Evolutionary conservation across 345 rosid genomes (phyloP).

Genomic region (Acer campestre): DNA sequence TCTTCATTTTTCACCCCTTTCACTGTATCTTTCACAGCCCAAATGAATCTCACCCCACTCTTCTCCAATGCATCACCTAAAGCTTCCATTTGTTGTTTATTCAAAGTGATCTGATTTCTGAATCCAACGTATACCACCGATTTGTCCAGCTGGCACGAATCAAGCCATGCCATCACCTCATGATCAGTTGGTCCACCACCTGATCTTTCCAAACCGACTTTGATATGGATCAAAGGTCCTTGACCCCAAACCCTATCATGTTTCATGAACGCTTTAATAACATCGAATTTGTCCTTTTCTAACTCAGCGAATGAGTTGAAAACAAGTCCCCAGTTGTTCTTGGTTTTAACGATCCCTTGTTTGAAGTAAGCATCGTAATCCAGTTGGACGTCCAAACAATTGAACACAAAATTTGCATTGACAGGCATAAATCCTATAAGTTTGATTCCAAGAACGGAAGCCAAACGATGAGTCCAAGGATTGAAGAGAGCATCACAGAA

Average conservation of each 20-base stretch:
- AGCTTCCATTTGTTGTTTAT: conserved; percentile 1
- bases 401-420: neutral
- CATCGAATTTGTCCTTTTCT: neutral
- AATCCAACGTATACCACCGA: conserved; percentile 18
- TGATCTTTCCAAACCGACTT: neutral
- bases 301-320: conserved; percentile 13
- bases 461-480: conserved; percentile 10
- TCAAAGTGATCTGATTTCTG: conserved; percentile 14
- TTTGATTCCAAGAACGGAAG: neutral
- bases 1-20: neutral
- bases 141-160: neutral
- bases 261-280: neutral
- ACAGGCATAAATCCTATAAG: neutral
- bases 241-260: conserved; percentile 18
- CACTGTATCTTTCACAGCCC: conserved; percentile 18
- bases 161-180: conserved; percentile 17
- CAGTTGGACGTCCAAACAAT: neutral
- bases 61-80: conserved; percentile 13
- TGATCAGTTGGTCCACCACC: neutral
- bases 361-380: neutral
- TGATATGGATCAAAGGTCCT: conserved; percentile 12
- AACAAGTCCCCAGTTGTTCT: conserved; percentile 14
- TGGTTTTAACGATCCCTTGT: neutral
- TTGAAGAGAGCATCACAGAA: conserved; percentile 36
- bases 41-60: conserved; percentile 15